Base-by-base conservation (phyloP, 1,284 basidiomycete genomes). In the Baeospora myosura region DNA sequence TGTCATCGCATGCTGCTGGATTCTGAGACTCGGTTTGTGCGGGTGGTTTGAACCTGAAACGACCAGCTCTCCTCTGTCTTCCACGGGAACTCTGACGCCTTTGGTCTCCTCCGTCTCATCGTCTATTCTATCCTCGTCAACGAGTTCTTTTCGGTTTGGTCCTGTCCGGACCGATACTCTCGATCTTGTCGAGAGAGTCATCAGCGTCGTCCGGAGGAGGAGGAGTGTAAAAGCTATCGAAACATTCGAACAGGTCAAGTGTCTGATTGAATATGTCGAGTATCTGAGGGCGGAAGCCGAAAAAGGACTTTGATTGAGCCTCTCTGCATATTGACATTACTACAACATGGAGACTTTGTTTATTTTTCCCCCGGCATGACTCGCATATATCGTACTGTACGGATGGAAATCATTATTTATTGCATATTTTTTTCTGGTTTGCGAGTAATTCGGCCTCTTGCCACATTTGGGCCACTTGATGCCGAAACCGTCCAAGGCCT, bases 1-100 rank as follows among this genome's bases (percentile, higher is more conserved):
- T 1, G 72, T 98, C 30, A 75, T 97, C 25, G 94, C 94, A 1
- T 91, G 88, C 53, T 87, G 86, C 50, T 98, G 95, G 95, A 74
- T 90, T 57, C 69, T 96, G 47, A 94, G 90, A 61, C 81, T 98
- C 53, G 94, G 94, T 4, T 72, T 97, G 12, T 86, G 80, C 51
- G 85, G 84, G 5, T 81, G 81, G 78, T 60, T 76, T 21, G 65
- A 67, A 26, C 50, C 52, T 10, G 44, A 41, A 32, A 41, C 21
- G n/a, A 24, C 10, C 20, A 16, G 21, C 29, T 14, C 12, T 23
- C 14, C 24, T 14, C 28, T 10, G 24, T 24, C 14, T 43, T 21
- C 18, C 20, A 24, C 31, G 44, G 40, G 20, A 49, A 44, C 40
- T 51, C 51, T 33, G 38, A 23, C 16, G 8, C 38, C 2, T 5